These are phyloP conservation scores for Peronosclerospora sorghi DNA, from an alignment of 352 stramenopile species.

Conservation along the genomic window DNA sequence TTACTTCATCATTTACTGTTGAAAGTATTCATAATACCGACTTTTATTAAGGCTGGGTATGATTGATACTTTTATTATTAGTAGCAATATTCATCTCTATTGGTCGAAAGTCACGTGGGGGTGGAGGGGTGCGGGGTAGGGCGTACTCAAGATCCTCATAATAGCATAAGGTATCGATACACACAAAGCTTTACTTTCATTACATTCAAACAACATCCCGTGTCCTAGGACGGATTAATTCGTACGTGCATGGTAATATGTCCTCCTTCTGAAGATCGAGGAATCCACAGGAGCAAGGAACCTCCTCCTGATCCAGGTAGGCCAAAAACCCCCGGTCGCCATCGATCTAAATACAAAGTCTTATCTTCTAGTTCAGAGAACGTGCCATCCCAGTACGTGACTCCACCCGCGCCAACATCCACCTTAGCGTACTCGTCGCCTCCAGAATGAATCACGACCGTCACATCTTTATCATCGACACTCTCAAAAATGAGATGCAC, in stretches of 20 bases:
- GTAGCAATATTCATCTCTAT: too few relatives aligned
- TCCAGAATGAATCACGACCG: constrained; percentile 13
- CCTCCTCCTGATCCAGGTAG: constrained; percentile 12
- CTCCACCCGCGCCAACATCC: constrained; percentile 12
- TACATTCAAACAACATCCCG: constrained; percentile 1
- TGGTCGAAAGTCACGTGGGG: too few relatives aligned
- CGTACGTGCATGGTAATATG: constrained; percentile 34
- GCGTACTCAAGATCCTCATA: too few relatives aligned
- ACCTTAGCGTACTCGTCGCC: constrained; percentile 13
- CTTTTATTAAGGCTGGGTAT: too few relatives aligned
- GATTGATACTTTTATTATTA: too few relatives aligned
- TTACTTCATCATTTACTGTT: too few relatives aligned
- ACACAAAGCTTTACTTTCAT: too few relatives aligned
- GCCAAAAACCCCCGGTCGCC: constrained; percentile 18
- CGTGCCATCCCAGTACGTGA: constrained; percentile 13
- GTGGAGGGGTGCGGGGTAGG: too few relatives aligned
- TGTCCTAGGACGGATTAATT: constrained; percentile 23
- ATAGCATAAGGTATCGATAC: too few relatives aligned
- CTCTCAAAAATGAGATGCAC: constrained; percentile 23
- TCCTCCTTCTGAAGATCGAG: constrained; percentile 17
- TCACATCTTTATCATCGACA: constrained; percentile 24
- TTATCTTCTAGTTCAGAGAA: constrained; percentile 26
- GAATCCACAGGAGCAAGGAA: constrained; percentile 20
- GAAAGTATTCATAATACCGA: too few relatives aligned
- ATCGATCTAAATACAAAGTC: constrained; percentile 29